Conservation (phyloP, 257 asterid genomes). For the Primulina huaijiensis region DNA sequence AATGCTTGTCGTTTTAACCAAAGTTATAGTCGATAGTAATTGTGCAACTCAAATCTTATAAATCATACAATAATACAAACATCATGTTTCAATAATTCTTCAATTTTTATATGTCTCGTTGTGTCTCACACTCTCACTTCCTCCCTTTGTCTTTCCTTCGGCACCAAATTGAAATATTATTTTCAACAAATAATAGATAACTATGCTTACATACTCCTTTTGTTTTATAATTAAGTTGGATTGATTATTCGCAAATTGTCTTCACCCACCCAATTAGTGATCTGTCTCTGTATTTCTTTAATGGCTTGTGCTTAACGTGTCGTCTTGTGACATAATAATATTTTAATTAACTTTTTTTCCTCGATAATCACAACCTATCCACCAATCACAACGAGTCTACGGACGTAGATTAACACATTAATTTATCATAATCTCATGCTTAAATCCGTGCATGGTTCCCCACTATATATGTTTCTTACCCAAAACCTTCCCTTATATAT, state of each 20-base stretch:
- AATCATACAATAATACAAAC: too few relatives aligned
- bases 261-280: background rate
- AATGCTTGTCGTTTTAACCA: too few relatives aligned
- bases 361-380: background rate
- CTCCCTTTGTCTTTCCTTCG: too few relatives aligned
- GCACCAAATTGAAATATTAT: too few relatives aligned
- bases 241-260: background rate
- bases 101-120: too few relatives aligned
- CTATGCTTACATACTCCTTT: too few relatives aligned
- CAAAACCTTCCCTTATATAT: background rate
- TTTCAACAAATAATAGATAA: too few relatives aligned
- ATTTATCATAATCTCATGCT: background rate
- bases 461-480: constrained; percentile 4
- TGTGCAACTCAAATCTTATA: too few relatives aligned
- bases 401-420: background rate
- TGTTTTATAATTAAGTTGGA: background rate
- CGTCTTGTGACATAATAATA: background rate
- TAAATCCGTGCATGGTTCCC: constrained; percentile 6
- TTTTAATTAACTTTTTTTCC: background rate
- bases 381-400: background rate
- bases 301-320: background rate
- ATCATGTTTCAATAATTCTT: too few relatives aligned
- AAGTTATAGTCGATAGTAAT: too few relatives aligned
- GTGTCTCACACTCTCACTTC: too few relatives aligned
- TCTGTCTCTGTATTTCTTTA: background rate